phyloP scores from a whole-genome alignment of 2,329 filamentous ascomycete genomes.

The Dactylellina drechsleri region DNA sequence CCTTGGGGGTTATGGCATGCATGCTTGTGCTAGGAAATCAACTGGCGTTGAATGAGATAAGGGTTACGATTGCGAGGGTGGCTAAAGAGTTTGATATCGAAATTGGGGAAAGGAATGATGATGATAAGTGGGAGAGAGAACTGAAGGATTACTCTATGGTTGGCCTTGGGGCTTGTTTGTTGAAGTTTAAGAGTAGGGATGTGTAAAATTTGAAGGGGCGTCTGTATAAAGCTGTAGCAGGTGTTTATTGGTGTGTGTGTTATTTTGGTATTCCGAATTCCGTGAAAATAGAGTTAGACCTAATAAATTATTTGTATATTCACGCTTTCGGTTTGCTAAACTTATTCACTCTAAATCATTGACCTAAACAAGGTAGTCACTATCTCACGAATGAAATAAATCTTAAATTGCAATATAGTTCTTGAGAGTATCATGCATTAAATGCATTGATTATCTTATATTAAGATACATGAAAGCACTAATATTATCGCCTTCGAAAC shows the following conservation, averaged over 20 bases:
- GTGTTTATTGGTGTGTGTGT: too few species aligned
- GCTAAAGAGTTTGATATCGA: slow-evolving; percentile 37
- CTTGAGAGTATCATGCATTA: background rate
- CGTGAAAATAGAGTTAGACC: too few species aligned
- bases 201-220: too few species aligned
- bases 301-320: too few species aligned
- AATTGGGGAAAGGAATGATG: slow-evolving; percentile 22
- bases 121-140: slow-evolving; percentile 25
- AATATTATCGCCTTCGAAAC: slow-evolving; percentile 14
- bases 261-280: too few species aligned
- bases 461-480: slow-evolving; percentile 33
- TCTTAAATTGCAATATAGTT: background rate
- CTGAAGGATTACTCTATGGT: slow-evolving; percentile 52
- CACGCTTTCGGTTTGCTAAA: too few species aligned
- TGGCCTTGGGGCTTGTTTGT: slow-evolving; percentile 27
- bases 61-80: slow-evolving; percentile 37
- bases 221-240: too few species aligned
- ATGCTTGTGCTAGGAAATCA: slow-evolving; percentile 53
- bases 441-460: slow-evolving; percentile 3
- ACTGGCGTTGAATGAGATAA: slow-evolving; percentile 51
- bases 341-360: too few species aligned
- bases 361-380: too few species aligned
- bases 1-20: slow-evolving; percentile 40
- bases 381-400: too few species aligned
- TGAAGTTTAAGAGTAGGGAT: slow-evolving; percentile 36